Percentiles rank a stretch among this genome's conserved stretches.
Evolutionary conservation across 169 alveolate species (phyloP).

Genomic region (Cryptosporidium sp.): DNA sequence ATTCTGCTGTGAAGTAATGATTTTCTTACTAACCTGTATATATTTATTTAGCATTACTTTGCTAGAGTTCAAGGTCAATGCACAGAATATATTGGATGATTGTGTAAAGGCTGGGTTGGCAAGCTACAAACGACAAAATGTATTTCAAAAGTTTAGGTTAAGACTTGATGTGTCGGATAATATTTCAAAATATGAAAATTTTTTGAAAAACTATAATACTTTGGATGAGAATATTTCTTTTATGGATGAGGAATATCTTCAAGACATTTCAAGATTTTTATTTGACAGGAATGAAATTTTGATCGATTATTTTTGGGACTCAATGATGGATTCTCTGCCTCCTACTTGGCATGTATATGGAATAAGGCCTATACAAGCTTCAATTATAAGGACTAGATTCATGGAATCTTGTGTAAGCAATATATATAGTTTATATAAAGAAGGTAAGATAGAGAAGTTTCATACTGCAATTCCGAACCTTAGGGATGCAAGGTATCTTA

Average conservation of each 20-base stretch:
- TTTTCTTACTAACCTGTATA: neutral
- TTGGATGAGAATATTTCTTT: neutral
- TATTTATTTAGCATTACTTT: neutral
- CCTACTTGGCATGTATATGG: slow-evolving; percentile 74
- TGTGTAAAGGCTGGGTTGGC: slow-evolving; percentile 1
- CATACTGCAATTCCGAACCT: slow-evolving; percentile 25
- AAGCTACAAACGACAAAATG: neutral
- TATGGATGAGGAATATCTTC: neutral
- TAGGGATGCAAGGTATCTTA: slow-evolving; percentile 42
- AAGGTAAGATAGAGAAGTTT: slow-evolving; percentile 26
- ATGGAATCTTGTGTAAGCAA: slow-evolving; percentile 48
- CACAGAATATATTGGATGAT: neutral
- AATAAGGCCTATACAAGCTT: slow-evolving; percentile 29
- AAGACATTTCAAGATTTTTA: neutral
- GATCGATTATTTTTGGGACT: slow-evolving; percentile 40
- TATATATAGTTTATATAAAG: slow-evolving; percentile 18
- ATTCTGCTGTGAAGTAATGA: neutral
- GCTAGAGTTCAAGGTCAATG: neutral
- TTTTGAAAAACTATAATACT: neutral
- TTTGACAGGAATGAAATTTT: slow-evolving; percentile 15
- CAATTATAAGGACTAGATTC: slow-evolving; percentile 30
- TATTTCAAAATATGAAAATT: neutral
- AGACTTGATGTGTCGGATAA: neutral
- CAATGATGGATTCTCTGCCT: slow-evolving; percentile 62
- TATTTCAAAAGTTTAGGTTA: neutral